Percentiles rank a stretch among this genome's conserved stretches.
Evolutionary conservation across 1,139 yeast species (phyloP).

Genomic region (Lipomyces yarrowii): DNA sequence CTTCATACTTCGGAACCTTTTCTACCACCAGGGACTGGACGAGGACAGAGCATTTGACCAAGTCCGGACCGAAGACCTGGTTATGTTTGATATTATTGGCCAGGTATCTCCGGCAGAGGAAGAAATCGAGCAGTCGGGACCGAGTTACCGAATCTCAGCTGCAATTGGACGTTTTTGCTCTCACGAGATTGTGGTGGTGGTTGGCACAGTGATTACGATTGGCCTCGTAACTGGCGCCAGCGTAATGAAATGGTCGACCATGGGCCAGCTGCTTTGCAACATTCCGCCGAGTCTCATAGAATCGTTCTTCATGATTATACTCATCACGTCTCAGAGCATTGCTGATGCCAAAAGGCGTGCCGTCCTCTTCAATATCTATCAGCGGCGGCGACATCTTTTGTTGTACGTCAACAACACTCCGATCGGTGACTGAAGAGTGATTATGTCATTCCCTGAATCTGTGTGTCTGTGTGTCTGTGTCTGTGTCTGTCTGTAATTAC

Average conservation of each 20-base stretch:
- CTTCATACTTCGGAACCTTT: constrained; percentile 46
- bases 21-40: constrained; percentile 39
- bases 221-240: constrained; percentile 40
- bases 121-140: neutral
- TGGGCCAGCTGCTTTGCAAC: constrained; percentile 46
- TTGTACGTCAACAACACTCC: neutral
- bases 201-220: constrained; percentile 35
- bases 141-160: neutral
- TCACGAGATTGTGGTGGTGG: constrained; percentile 10
- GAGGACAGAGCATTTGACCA: constrained; percentile 41
- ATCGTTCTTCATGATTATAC: constrained; percentile 44
- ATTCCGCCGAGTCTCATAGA: constrained; percentile 49
- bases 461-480: neutral
- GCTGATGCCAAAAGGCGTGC: constrained; percentile 18
- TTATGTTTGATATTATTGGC: neutral
- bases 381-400: constrained; percentile 8
- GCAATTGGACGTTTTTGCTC: neutral
- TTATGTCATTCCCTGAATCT: neutral
- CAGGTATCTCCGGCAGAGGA: neutral
- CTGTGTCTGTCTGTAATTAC: too few relatives aligned
- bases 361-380: constrained; percentile 14
- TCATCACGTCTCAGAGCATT: constrained; percentile 44
- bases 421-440: constrained; percentile 15
- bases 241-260: constrained; percentile 44
- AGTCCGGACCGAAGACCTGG: neutral